Base-by-base conservation (phyloP, 306 rosid genomes). In the Acacia crassicarpa region DNA sequence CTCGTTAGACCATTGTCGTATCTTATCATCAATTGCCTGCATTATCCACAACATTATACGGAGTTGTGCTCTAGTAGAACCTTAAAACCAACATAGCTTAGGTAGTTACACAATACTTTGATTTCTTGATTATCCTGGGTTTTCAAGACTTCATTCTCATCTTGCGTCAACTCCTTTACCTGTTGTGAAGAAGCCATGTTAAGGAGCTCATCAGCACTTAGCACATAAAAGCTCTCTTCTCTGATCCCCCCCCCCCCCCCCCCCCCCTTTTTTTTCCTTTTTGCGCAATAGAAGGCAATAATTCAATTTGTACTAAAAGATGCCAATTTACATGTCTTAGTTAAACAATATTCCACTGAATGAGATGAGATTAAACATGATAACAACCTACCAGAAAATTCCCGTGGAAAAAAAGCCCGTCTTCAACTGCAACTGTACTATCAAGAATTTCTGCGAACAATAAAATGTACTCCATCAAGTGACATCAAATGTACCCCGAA, bases 1-100 rank as follows among this genome's bases (percentile, higher is more conserved):
- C 74, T 97, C 99, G 20, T 81, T 89, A 12, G 97, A 92, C 99
- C 99, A 96, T 45, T 88, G 85, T 33, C 85, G 91, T 84, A 96
- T 92, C 84, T 91, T 96, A 9, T 75, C 86, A 81, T 96, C 95
- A 72, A 93, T 82, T 44, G 43, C 91, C 99, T 96, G 83, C 86
- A 84, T 77, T 45, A 41, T 54, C 59, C 75, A 75, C 82, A 88
- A 40, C 82, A 53, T 65, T 30, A 62, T 44, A 63, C 22, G 68
- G 25, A 82, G 59, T 72, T 75, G 43, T 27, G 41, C 71, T 72
- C 27, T 70, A 69, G 68, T 25, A 43, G 51, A 78, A 56, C 49
- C 48, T 33, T 25, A 74, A 82, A 61, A 78, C 32, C n/a, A 75
- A 74, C 41, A 72, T 62, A 79, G 59, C 40, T 53, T 76, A 75